Percentiles rank a stretch among this genome's conserved stretches.
Evolutionary conservation across 306 rosid genomes (phyloP).

Genomic region (Casuarina glauca): DNA sequence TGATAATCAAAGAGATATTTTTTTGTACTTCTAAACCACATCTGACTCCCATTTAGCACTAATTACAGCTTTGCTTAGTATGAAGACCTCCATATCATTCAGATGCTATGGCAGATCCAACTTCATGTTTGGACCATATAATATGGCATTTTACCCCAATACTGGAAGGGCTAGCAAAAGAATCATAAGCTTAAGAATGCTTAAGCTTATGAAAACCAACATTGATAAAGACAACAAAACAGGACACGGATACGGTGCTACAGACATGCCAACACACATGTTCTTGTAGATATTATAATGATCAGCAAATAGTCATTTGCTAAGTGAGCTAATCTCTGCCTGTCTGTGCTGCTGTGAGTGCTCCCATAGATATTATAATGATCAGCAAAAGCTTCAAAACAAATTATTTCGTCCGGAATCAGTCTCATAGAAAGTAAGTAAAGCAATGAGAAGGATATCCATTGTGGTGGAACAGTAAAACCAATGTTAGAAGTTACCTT

Average conservation of each 20-base stretch:
- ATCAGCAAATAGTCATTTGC: not conserved
- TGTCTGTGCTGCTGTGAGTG: not conserved
- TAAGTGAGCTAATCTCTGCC: not conserved
- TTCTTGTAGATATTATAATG: not conserved
- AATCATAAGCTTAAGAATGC: not conserved
- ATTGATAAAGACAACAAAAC: not conserved
- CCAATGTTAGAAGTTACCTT: not conserved
- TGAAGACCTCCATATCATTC: constrained; percentile 15
- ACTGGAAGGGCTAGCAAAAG: too few species aligned
- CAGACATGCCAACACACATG: not conserved
- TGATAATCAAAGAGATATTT: not conserved
- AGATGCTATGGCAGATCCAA: not conserved
- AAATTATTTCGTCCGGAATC: not conserved
- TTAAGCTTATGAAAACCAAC: not conserved
- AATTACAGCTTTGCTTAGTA: constrained; percentile 6
- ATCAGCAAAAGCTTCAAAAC: not conserved
- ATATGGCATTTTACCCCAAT: not conserved
- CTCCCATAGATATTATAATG: not conserved
- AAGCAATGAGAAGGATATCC: not conserved
- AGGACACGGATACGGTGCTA: not conserved
- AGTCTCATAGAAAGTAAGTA: not conserved
- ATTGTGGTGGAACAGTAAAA: not conserved
- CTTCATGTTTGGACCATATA: not conserved
- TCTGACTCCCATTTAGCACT: constrained; percentile 13
- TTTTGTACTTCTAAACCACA: constrained; percentile 1